Percentiles rank a stretch among this genome's conserved stretches.
Evolutionary conservation across 306 rosid species (phyloP).

Genomic region (Vigna mungo): DNA sequence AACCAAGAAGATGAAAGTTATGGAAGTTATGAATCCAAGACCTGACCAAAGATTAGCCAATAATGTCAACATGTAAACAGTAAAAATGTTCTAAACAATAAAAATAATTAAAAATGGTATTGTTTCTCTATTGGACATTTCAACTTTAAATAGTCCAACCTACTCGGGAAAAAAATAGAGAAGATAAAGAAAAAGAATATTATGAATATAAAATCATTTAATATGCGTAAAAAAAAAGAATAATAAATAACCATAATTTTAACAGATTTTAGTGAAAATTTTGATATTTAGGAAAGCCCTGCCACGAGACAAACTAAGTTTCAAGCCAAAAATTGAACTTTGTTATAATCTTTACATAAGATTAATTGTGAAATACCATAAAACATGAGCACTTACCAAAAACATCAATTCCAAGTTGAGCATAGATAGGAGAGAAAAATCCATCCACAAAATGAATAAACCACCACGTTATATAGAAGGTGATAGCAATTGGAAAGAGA

Average conservation of each 20-base stretch:
- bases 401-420: conserved; percentile 82
- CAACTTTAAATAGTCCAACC: too few relatives aligned
- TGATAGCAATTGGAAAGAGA: conserved; percentile 85
- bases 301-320: not conserved
- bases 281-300: not conserved
- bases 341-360: not conserved
- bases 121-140: too few relatives aligned
- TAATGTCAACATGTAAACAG: not conserved
- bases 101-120: not conserved
- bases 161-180: not conserved
- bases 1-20: conserved; percentile 83
- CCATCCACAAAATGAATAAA: conserved; percentile 94
- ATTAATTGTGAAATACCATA: not conserved
- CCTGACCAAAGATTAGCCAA: conserved; percentile 54
- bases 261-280: not conserved
- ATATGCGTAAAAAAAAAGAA: not conserved
- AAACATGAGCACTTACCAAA: conserved; percentile 66
- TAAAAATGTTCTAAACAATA: not conserved
- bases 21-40: conserved; percentile 90
- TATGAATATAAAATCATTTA: conserved; percentile 21
- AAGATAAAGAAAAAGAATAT: not conserved
- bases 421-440: conserved; percentile 89
- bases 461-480: conserved; percentile 96
- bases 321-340: not conserved
- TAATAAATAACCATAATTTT: not conserved